phyloP scores from a whole-genome alignment of 306 rosid species.

The Ormosia semicastrata region DNA sequence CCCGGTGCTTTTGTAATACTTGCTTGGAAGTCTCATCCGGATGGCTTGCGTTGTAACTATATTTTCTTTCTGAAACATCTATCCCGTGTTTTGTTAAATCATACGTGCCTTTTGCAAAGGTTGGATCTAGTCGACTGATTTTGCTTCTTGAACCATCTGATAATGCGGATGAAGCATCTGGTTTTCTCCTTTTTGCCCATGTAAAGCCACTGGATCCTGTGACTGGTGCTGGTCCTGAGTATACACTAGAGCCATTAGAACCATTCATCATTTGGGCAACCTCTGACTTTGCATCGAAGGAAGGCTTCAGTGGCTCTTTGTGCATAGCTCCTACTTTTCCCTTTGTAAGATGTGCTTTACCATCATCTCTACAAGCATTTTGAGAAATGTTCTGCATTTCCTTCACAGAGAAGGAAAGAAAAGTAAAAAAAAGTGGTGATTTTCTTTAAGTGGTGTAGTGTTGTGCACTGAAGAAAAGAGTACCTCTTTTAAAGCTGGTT shows the following conservation, averaged over 20 bases:
- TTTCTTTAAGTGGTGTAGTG: conserved; percentile 4
- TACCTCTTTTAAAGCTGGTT: conserved; percentile 65
- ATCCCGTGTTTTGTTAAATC: conserved; percentile 36
- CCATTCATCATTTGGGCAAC: conserved; percentile 31
- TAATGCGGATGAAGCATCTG: conserved; percentile 51
- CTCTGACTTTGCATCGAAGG: conserved; percentile 57
- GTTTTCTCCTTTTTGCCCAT: conserved; percentile 65
- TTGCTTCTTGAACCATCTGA: conserved; percentile 85
- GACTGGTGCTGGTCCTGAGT: conserved; percentile 49
- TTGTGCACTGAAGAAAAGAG: neutral
- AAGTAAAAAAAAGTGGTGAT: conserved; percentile 14
- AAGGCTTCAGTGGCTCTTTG: conserved; percentile 41
- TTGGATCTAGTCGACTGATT: conserved; percentile 75
- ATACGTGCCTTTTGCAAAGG: conserved; percentile 59
- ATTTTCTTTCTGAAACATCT: conserved; percentile 30
- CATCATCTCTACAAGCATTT: conserved; percentile 31
- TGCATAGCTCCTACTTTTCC: conserved; percentile 43
- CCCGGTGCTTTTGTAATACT: conserved; percentile 27
- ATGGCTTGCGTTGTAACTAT: conserved; percentile 5
- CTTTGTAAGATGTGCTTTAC: conserved; percentile 29
- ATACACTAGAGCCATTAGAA: conserved; percentile 38
- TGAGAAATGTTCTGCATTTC: conserved; percentile 50
- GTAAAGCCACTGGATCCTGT: conserved; percentile 76
- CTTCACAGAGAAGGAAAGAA: conserved; percentile 34
- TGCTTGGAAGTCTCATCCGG: conserved; percentile 20